Evolutionary conservation across 805 yeast genomes (phyloP), one percentile per base, ranked within the genome.

Genomic region (Hanseniaspora meyeri): DNA sequence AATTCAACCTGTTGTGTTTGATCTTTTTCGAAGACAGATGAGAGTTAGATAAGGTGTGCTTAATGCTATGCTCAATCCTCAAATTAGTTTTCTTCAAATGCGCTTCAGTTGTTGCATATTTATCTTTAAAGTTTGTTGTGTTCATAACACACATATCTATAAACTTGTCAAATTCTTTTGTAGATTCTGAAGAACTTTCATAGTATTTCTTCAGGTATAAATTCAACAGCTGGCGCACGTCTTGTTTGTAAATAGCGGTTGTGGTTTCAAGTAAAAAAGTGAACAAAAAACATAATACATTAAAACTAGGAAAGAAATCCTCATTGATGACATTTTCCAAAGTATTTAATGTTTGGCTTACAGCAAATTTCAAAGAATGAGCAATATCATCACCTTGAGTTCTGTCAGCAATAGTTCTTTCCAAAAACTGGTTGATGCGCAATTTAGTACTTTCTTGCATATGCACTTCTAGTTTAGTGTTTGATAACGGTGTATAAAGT

Each of bases 321-420:
- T 37, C 38, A 14, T 46, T 17, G 11, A 46, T 46, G 6, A 45
- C 14, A 24, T 38, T 45, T 27, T 17, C 48, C 9, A 52, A 16
- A 29, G 50, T 38, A 24, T 38, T 47, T 10, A 52, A n/a, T 5
- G 17, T 36, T 38, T 52, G 50, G 3, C 48, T 52, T 7, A 52
- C 32, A 32, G 40, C 29, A 29, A 43, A 45, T 10, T 52, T 52
- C 32, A 52, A 17, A 7, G 56, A 52, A 29, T 52, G 45, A 4
- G 38, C n/a, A 7, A 36, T 36, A 45, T 52, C 56, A 45, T 52
- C 56, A 27, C 56, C 56, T 43, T 52, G 56, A 2, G 45, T 37
- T 38, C 56, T 52, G 14, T 45, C 45, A 36, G 45, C 29, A 16
- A 45, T 45, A 10, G 31, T 36, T 38, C 50, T 36, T 38, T 52